These are phyloP conservation scores for Fusarium sp. DNA, from an alignment of 2,329 filamentous ascomycete genomes.

Conservation along the genomic window DNA sequence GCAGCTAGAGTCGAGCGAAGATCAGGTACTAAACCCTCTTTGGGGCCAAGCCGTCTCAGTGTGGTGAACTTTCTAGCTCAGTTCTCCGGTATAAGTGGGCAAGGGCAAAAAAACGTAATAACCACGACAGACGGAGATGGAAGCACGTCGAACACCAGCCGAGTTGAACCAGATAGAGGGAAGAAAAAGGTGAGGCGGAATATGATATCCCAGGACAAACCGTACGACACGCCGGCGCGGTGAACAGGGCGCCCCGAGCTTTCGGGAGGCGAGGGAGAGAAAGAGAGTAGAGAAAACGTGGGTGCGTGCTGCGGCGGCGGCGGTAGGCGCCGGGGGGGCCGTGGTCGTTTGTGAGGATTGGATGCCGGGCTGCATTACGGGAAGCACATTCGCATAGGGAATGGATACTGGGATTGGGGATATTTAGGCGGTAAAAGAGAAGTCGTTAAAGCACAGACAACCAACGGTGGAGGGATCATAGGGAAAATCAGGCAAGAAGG, in stretches of 20 bases:
- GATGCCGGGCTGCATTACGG: slow-evolving; percentile 3
- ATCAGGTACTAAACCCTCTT: slow-evolving; percentile 33
- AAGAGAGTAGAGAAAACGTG: not conserved
- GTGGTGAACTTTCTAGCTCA: slow-evolving; percentile 35
- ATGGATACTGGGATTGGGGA: not conserved
- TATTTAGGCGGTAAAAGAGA: slow-evolving; percentile 19
- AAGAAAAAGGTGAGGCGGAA: not conserved
- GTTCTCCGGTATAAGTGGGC: slow-evolving; percentile 35
- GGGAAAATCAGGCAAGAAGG: slow-evolving; percentile 14
- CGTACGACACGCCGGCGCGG: slow-evolving; percentile 27
- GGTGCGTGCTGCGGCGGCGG: slow-evolving; percentile 25
- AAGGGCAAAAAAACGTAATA: slow-evolving; percentile 22
- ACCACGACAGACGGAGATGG: slow-evolving; percentile 14
- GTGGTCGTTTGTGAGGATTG: slow-evolving; percentile 11
- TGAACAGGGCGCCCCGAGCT: slow-evolving; percentile 31
- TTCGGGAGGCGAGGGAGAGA: not conserved
- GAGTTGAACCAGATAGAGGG: not conserved
- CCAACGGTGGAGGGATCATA: not conserved
- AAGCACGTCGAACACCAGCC: slow-evolving; percentile 24
- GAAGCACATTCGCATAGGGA: slow-evolving; percentile 3
- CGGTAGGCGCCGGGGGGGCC: not conserved
- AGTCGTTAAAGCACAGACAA: not conserved
- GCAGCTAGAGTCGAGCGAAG: slow-evolving; percentile 34
- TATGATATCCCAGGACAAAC: slow-evolving; percentile 5
- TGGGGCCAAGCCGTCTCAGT: slow-evolving; percentile 25